These are phyloP conservation scores for Sarocladiaceae sp. DNA, from an alignment of 2,329 filamentous ascomycete genomes.

Conservation along the genomic window DNA sequence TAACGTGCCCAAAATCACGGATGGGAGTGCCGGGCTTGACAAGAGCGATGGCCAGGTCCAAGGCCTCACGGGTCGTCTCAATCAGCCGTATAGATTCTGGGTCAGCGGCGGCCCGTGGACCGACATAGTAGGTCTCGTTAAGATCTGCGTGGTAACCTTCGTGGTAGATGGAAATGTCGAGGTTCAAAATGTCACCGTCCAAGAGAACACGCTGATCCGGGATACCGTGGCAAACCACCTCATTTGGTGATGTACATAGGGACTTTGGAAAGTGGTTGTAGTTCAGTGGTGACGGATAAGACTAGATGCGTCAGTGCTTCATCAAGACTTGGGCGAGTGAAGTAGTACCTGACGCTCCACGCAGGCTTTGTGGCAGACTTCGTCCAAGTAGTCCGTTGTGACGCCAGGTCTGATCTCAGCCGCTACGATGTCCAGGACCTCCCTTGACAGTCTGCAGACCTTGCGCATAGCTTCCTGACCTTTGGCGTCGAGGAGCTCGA, in stretches of 20 bases:
- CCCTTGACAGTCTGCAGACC: slow-evolving; percentile 77
- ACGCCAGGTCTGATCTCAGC: slow-evolving; percentile 78
- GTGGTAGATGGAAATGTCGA: slow-evolving; percentile 92
- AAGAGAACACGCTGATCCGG: slow-evolving; percentile 80
- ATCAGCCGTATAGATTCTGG: slow-evolving; percentile 84
- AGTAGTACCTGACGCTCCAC: slow-evolving; percentile 71
- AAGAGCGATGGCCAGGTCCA: slow-evolving; percentile 80
- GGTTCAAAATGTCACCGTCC: slow-evolving; percentile 95
- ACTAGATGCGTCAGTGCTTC: slow-evolving; percentile 42
- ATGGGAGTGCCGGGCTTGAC: slow-evolving; percentile 92
- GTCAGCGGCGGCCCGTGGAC: slow-evolving; percentile 75
- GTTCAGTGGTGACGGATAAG: slow-evolving; percentile 90
- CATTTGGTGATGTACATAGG: slow-evolving; percentile 91
- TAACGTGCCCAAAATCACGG: slow-evolving; percentile 86
- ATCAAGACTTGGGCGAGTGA: background rate
- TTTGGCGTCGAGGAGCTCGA: slow-evolving; percentile 72
- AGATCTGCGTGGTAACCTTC: slow-evolving; percentile 92
- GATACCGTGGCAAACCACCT: slow-evolving; percentile 98
- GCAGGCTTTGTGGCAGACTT: slow-evolving; percentile 90
- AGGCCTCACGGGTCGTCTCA: slow-evolving; percentile 80
- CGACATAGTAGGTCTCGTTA: slow-evolving; percentile 98
- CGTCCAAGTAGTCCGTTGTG: slow-evolving; percentile 91
- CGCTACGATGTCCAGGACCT: slow-evolving; percentile 88
- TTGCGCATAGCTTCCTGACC: slow-evolving; percentile 87
- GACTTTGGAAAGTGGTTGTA: slow-evolving; percentile 97